These are phyloP conservation scores for Omphalotus guepiniiformis DNA, from an alignment of 768 basidiomycete species.

Conservation along the genomic window DNA sequence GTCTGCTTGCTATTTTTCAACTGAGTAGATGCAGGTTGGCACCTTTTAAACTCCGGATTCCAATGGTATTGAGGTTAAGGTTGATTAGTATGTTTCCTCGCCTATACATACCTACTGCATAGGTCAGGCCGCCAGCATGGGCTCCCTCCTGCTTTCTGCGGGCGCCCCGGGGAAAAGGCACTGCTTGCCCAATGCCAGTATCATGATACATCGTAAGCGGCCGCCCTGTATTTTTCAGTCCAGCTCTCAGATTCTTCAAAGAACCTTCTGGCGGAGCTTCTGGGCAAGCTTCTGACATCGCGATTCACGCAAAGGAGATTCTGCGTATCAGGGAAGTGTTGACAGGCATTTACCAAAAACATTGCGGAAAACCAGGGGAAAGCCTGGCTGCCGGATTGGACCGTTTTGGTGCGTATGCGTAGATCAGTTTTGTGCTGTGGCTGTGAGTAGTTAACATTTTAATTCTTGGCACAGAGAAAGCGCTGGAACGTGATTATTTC, in stretches of 20 bases:
- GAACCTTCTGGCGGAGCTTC: slow-evolving; percentile 96
- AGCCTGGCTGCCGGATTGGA: slow-evolving; percentile 54
- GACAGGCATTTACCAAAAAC: slow-evolving; percentile 85
- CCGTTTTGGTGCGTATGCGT: slow-evolving; percentile 66
- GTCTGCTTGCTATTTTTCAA: slow-evolving; percentile 4
- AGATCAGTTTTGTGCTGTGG: slow-evolving; percentile 8
- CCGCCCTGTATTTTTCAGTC: slow-evolving; percentile 9
- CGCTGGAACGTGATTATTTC: slow-evolving; percentile 93
- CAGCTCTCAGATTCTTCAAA: slow-evolving; percentile 28
- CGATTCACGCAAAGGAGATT: slow-evolving; percentile 97
- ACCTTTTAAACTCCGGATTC: background rate
- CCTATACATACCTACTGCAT: slow-evolving; percentile 97
- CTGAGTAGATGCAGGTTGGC: slow-evolving; percentile 65
- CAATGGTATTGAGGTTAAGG: slow-evolving; percentile 5
- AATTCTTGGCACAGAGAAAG: slow-evolving; percentile 54
- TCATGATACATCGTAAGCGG: slow-evolving; percentile 95
- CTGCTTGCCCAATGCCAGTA: slow-evolving; percentile 87
- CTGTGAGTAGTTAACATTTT: slow-evolving; percentile 12
- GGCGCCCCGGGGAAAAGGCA: slow-evolving; percentile 90
- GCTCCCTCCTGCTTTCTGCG: slow-evolving; percentile 86
- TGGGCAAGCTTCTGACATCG: slow-evolving; percentile 94
- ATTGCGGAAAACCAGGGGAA: slow-evolving; percentile 72
- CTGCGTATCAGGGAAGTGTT: slow-evolving; percentile 79
- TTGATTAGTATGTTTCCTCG: slow-evolving; percentile 72
- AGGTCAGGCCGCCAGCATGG: slow-evolving; percentile 96